phyloP scores from a whole-genome alignment of 306 rosid species.

The Quillaja saponaria region DNA sequence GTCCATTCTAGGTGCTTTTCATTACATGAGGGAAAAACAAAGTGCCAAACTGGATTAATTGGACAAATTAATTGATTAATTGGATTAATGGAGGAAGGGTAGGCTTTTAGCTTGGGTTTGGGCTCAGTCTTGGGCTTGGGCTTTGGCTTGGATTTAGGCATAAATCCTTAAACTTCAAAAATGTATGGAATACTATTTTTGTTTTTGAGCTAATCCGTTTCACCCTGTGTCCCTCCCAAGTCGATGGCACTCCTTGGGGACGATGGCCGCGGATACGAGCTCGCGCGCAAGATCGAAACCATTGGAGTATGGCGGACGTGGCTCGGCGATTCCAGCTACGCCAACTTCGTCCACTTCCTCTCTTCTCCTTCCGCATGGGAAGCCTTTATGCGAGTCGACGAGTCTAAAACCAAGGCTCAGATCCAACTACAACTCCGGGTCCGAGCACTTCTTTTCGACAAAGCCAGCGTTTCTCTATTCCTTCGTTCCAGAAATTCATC shows the following conservation, averaged over 20 bases:
- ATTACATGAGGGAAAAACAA: no score
- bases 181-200: no score
- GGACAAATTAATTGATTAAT: no score
- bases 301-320: constrained; percentile 73
- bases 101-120: no score
- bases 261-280: constrained; percentile 84
- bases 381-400: constrained; percentile 63
- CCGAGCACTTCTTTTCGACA: constrained; percentile 93
- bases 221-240: no score
- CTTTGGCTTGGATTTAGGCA: no score
- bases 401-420: constrained; percentile 71
- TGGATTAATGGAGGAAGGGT: no score
- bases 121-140: no score
- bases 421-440: constrained; percentile 80
- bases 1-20: no score
- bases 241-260: constrained; percentile 83
- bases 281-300: constrained; percentile 69
- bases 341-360: constrained; percentile 60
- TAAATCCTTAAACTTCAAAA: no score
- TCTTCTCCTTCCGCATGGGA: constrained; percentile 79
- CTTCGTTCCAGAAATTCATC: constrained; percentile 45
- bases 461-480: constrained; percentile 70
- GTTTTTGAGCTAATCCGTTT: no score
- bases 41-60: no score
- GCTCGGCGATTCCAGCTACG: constrained; percentile 75